Evolutionary conservation across 2,329 filamentous ascomycete genomes (phyloP).

Genomic region (Domatiomyces globalis): DNA sequence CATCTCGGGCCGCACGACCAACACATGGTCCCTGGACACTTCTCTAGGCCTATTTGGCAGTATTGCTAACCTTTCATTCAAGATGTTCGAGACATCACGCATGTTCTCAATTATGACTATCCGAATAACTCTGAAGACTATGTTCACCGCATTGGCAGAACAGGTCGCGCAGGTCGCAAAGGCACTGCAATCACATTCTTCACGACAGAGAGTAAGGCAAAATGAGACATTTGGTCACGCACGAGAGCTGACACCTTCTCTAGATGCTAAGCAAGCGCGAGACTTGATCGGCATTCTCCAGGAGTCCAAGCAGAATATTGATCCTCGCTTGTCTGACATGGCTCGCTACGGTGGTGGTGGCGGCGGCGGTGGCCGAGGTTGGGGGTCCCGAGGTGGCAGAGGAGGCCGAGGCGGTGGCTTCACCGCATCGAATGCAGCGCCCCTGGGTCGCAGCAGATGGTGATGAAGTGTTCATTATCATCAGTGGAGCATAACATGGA

Average conservation of each 20-base stretch:
- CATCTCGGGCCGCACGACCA: slow-evolving; percentile 47
- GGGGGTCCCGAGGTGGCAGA: slow-evolving; percentile 53
- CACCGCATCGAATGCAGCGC: slow-evolving; percentile 45
- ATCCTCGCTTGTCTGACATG: slow-evolving; percentile 93
- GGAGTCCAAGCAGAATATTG: slow-evolving; percentile 96
- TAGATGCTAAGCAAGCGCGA: slow-evolving; percentile 87
- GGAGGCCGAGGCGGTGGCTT: slow-evolving; percentile 42
- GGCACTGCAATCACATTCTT: slow-evolving; percentile 98
- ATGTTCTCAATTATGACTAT: slow-evolving; percentile 99
- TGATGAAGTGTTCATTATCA: slow-evolving; percentile 22
- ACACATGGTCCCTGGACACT: slow-evolving; percentile 37
- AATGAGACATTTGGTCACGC: neutral
- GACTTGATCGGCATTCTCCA: slow-evolving; percentile 84
- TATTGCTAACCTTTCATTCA: slow-evolving; percentile 67
- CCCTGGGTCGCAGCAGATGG: slow-evolving; percentile 44
- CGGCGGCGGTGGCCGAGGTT: slow-evolving; percentile 53
- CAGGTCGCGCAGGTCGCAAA: slow-evolving; percentile 62
- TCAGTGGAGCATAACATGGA: neutral
- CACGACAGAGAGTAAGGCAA: slow-evolving; percentile 88
- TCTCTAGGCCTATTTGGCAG: slow-evolving; percentile 33
- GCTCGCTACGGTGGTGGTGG: slow-evolving; percentile 78
- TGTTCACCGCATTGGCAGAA: slow-evolving; percentile 87
- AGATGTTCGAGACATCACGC: slow-evolving; percentile 99
- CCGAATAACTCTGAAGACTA: slow-evolving; percentile 81
- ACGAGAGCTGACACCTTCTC: slow-evolving; percentile 7